These are phyloP conservation scores for Friedmanniomyces simplex DNA, from an alignment of 495 filamentous ascomycete species.

Conservation along the genomic window DNA sequence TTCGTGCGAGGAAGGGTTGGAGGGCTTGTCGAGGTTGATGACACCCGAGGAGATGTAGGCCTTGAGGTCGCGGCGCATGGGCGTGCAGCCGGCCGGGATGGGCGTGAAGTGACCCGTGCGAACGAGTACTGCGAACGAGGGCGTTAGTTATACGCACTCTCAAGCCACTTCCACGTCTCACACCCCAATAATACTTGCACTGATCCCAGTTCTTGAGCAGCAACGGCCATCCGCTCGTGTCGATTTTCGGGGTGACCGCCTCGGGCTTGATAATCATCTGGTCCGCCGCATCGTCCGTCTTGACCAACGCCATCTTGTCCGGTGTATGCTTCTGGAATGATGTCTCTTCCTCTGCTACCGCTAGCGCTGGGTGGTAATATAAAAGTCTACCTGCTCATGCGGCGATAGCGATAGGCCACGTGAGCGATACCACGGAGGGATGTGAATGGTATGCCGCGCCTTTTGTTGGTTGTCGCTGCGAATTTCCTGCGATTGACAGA, in stretches of 20 bases:
- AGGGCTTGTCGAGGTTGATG: slow-evolving; percentile 97
- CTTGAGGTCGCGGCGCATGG: slow-evolving; percentile 84
- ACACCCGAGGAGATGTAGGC: slow-evolving; percentile 92
- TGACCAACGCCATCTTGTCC: slow-evolving; percentile 48
- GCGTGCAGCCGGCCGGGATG: slow-evolving; percentile 76
- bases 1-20: slow-evolving; percentile 95
- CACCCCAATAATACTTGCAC: slow-evolving; percentile 35
- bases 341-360: not conserved
- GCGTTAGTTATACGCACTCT: not conserved
- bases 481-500: too few relatives aligned
- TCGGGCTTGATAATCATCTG: slow-evolving; percentile 76
- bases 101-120: slow-evolving; percentile 89
- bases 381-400: not conserved
- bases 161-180: not conserved
- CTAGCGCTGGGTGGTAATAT: not conserved
- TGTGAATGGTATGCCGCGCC: not conserved
- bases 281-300: slow-evolving; percentile 53
- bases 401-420: not conserved
- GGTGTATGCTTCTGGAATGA: not conserved
- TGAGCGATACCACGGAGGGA: not conserved
- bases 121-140: slow-evolving; percentile 54
- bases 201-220: slow-evolving; percentile 88
- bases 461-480: not conserved
- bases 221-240: slow-evolving; percentile 77
- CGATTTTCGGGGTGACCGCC: slow-evolving; percentile 54